phyloP scores from a whole-genome alignment of 192 early-diverging fungal genomes.

The Coemansia sp. region DNA sequence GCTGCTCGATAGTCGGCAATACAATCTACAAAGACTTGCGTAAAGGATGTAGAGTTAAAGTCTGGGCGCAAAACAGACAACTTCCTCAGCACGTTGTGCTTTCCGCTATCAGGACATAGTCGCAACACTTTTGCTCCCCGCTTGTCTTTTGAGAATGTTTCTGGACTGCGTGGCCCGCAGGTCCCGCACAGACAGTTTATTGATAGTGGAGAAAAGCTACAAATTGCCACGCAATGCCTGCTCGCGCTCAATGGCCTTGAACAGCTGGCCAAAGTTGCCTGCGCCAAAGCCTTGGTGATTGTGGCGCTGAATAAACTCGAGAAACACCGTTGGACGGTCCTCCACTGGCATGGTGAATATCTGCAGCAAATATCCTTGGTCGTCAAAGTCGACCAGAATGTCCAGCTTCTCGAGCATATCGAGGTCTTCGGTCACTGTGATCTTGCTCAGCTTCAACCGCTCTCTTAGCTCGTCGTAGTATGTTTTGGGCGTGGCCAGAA shows the following conservation, averaged over 20 bases:
- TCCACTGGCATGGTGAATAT: constrained; percentile 89
- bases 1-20: neutral
- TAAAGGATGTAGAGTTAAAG: too few species aligned
- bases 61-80: too few species aligned
- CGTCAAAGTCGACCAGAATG: constrained; percentile 96
- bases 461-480: constrained; percentile 87
- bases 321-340: constrained; percentile 94
- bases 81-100: neutral
- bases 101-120: neutral
- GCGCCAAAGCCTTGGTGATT: constrained; percentile 93
- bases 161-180: too few species aligned
- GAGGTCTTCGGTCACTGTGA: constrained; percentile 78
- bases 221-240: constrained; percentile 88
- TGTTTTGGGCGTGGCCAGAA: constrained; percentile 74
- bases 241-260: constrained; percentile 93
- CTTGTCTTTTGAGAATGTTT: neutral
- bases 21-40: too few species aligned
- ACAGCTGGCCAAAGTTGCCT: constrained; percentile 97
- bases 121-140: neutral
- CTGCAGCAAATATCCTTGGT: constrained; percentile 93
- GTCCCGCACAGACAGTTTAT: neutral
- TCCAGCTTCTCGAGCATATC: constrained; percentile 77
- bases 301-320: constrained; percentile 95
- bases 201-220: constrained; percentile 19
- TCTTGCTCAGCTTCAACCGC: constrained; percentile 65